These are phyloP conservation scores for Xylaria curta DNA, from an alignment of 495 filamentous ascomycete genomes.

Conservation along the genomic window DNA sequence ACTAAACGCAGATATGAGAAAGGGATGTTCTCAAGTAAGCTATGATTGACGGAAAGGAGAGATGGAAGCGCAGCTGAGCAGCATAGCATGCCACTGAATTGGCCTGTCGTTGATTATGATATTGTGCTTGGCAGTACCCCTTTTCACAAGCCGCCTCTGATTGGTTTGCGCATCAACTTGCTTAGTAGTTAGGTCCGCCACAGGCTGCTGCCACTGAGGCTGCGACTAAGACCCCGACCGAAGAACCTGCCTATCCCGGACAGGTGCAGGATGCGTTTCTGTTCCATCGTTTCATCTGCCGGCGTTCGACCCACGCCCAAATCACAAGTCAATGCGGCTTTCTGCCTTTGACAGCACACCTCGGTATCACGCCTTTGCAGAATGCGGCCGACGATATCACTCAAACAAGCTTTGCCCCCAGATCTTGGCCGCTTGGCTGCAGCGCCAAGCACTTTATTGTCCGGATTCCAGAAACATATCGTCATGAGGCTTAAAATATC, in stretches of 20 bases:
- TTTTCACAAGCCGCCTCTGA: neutral
- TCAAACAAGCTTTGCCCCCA: constrained; percentile 20
- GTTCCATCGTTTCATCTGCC: constrained; percentile 25
- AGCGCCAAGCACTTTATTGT: constrained; percentile 19
- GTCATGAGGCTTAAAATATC: constrained; percentile 22
- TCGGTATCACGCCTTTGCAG: constrained; percentile 12
- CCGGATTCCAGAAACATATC: neutral
- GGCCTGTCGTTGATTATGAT: neutral
- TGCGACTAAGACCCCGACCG: neutral
- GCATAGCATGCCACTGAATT: neutral
- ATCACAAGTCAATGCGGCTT: constrained; percentile 4
- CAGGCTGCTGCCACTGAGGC: neutral
- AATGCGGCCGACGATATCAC: neutral
- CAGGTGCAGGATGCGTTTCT: neutral
- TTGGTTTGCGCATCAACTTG: neutral
- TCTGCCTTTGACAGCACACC: neutral
- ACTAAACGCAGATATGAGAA: neutral
- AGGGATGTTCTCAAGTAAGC: constrained; percentile 5
- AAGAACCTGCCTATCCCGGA: constrained; percentile 18
- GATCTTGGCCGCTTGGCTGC: constrained; percentile 26
- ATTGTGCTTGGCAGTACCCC: neutral
- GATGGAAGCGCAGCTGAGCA: neutral
- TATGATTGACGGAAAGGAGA: constrained; percentile 2
- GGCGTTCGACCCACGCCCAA: constrained; percentile 13
- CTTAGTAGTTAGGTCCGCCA: neutral